Evolutionary conservation across 2,329 filamentous ascomycete genomes (phyloP), one percentile per base, ranked within the genome.

Genomic region (Aspergillus felis): DNA sequence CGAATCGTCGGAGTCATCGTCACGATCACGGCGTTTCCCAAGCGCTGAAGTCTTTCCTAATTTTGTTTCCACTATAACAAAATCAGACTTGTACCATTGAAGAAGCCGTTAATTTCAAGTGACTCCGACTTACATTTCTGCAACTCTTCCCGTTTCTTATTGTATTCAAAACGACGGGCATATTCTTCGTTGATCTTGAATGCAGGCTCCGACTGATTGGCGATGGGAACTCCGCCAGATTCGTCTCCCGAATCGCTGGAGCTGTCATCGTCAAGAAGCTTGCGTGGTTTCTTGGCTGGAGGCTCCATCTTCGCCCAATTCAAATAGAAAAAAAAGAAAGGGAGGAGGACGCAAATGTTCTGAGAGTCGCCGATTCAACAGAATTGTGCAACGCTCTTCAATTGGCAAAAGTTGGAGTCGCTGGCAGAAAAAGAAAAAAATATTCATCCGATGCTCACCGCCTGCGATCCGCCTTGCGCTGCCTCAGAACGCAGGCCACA

Each of bases 141-240:
- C 62, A 86, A 79, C 73, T 99, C 94, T 71, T 96, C 92, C 57
- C 93, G 85, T 79, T 96, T 96, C 80, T 97, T 97, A 78, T 99
- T 99, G 78, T 97, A 84, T 74, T 99, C 94, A 67, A 96, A 97
- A 44, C 91, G 84, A 65, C 84, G 86, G 47, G 94, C 94, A 74
- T 88, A 99, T 53, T 95, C 91, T 72, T 92, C 82, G 75, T 99
- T 97, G 75, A 99, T 87, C 72, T 89, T 92, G 72, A 97, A 83
- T 29, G 74, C 73, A 41, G 72, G 64, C 17, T 69, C 62, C 57
- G 70, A 72, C 64, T 65, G 54, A 46, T 67, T 64, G 57, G 61
- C 68, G 50, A 71, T 59, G 27, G 73, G 63, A 46, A 73, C 76
- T 57, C 76, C 76, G 56, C 76, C 77, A 52, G 72, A 72, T 53